Conservation (phyloP, 192 early-diverging fungal species). For the Mortierella claussenii region DNA sequence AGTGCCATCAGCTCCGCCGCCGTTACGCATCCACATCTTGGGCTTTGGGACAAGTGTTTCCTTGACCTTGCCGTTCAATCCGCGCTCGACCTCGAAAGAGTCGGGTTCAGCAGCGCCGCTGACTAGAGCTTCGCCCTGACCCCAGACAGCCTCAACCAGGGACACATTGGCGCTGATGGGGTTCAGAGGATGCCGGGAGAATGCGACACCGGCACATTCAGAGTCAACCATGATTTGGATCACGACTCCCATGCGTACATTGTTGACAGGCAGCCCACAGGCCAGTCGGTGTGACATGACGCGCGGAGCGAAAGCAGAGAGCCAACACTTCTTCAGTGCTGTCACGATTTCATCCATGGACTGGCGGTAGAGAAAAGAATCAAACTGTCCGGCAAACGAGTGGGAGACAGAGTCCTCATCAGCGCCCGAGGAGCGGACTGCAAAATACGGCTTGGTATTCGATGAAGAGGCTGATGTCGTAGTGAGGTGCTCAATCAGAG, state of each 20-base stretch:
- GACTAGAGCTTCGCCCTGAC: constrained; percentile 62
- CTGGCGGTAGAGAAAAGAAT: constrained; percentile 60
- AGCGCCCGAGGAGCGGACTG: constrained; percentile 59
- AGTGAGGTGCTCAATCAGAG: constrained; percentile 21
- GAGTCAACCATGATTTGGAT: constrained; percentile 62
- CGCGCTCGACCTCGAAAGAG: constrained; percentile 55
- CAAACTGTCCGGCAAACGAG: constrained; percentile 65
- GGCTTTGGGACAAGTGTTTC: constrained; percentile 48
- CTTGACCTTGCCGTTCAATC: constrained; percentile 41
- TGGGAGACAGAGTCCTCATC: constrained; percentile 63
- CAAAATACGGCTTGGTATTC: constrained; percentile 34
- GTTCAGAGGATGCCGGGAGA: constrained; percentile 50
- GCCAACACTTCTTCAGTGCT: constrained; percentile 58
- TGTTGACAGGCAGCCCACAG: constrained; percentile 54
- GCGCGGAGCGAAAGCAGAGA: constrained; percentile 60
- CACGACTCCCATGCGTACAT: constrained; percentile 60
- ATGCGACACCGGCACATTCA: constrained; percentile 50
- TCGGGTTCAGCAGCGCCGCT: constrained; percentile 63
- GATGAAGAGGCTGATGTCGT: constrained; percentile 14
- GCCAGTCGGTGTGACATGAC: constrained; percentile 62
- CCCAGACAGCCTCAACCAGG: constrained; percentile 57
- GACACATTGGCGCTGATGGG: constrained; percentile 53
- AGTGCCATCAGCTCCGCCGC: constrained; percentile 12
- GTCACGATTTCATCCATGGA: constrained; percentile 53
- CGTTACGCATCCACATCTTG: constrained; percentile 48